Conservation (phyloP, 2,329 filamentous ascomycete species). For the Fusarium torulosum region DNA sequence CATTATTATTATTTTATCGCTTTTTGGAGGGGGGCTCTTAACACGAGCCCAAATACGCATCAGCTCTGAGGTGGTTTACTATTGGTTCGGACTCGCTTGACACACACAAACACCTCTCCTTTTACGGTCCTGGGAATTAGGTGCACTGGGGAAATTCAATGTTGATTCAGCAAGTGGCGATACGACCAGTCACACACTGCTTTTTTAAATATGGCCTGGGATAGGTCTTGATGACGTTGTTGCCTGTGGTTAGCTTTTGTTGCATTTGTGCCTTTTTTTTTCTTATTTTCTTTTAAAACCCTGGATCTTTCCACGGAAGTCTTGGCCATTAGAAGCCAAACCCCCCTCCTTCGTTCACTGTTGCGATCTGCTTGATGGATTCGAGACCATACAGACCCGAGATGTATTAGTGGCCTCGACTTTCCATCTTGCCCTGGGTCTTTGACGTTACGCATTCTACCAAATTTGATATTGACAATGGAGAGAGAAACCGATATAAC, state of each 20-base stretch:
- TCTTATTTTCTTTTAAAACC: constrained; percentile 27
- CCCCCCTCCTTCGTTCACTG: constrained; percentile 18
- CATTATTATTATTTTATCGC: constrained; percentile 33
- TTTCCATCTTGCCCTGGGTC: constrained; percentile 25
- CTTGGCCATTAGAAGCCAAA: constrained; percentile 46
- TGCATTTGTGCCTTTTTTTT: constrained; percentile 26
- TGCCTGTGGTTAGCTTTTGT: constrained; percentile 48
- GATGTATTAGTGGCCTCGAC: constrained; percentile 33
- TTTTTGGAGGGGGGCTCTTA: constrained; percentile 39
- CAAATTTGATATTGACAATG: constrained; percentile 26
- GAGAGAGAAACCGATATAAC: constrained; percentile 19
- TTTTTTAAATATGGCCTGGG: constrained; percentile 47
- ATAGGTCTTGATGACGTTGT: constrained; percentile 48
- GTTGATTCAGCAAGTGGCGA: constrained; percentile 51
- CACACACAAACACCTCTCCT: constrained; percentile 41
- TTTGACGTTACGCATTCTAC: constrained; percentile 31
- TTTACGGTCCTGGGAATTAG: constrained; percentile 43
- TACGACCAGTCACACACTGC: constrained; percentile 51
- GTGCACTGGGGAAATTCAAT: constrained; percentile 49
- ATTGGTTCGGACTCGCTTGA: constrained; percentile 47
- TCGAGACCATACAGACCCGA: constrained; percentile 44
- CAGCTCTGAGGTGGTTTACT: constrained; percentile 41
- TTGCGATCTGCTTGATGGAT: constrained; percentile 43
- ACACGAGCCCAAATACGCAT: constrained; percentile 34
- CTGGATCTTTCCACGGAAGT: constrained; percentile 32